A percentile compares a stretch with the other conserved stretches of the same genome.
These are phyloP conservation scores for Dipteronia sinensis DNA, from an alignment of 345 rosid genomes.

Conservation along the genomic window DNA sequence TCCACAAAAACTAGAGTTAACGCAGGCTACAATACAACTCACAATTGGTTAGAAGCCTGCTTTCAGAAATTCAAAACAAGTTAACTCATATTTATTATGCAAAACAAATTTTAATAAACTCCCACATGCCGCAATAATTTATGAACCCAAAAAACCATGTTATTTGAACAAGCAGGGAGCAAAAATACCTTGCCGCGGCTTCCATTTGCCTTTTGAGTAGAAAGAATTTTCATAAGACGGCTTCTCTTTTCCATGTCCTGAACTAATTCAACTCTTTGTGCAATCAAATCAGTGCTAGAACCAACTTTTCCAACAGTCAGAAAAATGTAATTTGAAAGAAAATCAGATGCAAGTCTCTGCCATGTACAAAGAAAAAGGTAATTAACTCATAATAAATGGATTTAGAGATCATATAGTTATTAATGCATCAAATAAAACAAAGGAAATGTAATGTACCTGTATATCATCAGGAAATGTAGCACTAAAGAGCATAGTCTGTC, in stretches of 20 bases:
- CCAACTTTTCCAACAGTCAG: conserved; percentile 57
- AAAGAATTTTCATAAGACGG: conserved; percentile 40
- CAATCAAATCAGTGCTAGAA: conserved; percentile 50
- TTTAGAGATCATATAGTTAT: too few relatives aligned
- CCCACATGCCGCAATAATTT: background rate
- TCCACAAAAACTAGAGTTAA: conserved; percentile 59
- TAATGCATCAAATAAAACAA: background rate
- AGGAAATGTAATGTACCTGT: conserved; percentile 35
- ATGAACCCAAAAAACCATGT: background rate
- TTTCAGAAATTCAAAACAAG: background rate
- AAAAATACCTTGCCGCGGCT: conserved; percentile 30
- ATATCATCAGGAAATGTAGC: conserved; percentile 60
- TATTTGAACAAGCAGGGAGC: background rate
- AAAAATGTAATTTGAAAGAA: conserved; percentile 51
- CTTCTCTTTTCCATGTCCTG: conserved; percentile 47
- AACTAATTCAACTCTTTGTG: conserved; percentile 49
- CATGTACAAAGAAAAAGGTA: conserved; percentile 9
- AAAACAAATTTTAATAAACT: background rate
- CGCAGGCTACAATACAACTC: conserved; percentile 40
- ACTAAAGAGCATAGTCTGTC: conserved; percentile 64
- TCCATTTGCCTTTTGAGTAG: conserved; percentile 20
- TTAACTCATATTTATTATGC: background rate
- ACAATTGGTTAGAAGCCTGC: background rate
- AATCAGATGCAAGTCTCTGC: conserved; percentile 64
- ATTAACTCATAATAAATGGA: background rate